phyloP scores from a whole-genome alignment of 2,329 filamentous ascomycete species.

The Aureobasidium sp. region DNA sequence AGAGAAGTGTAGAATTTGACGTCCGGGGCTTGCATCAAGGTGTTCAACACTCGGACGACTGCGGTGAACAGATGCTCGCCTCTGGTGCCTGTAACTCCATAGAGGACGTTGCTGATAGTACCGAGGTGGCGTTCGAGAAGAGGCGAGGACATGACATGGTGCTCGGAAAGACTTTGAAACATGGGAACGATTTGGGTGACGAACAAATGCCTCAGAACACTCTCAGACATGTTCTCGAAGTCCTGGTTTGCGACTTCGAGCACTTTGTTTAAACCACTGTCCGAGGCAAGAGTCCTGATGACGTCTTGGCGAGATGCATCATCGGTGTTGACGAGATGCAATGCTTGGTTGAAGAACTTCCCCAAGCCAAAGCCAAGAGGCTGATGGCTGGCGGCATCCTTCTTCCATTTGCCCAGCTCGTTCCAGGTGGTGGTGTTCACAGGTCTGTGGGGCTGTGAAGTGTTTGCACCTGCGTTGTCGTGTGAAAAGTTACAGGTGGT shows the following conservation, averaged over 20 bases:
- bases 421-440: neutral
- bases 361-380: neutral
- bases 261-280: constrained; percentile 21
- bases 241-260: constrained; percentile 17
- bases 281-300: constrained; percentile 20
- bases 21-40: neutral
- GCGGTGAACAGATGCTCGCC: constrained; percentile 30
- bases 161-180: constrained; percentile 35
- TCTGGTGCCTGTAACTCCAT: constrained; percentile 34
- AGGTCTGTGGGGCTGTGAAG: neutral
- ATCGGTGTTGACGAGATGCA: constrained; percentile 18
- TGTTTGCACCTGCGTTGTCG: neutral
- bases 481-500: neutral
- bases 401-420: neutral
- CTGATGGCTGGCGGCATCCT: neutral
- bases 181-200: constrained; percentile 35
- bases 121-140: constrained; percentile 37
- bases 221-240: neutral
- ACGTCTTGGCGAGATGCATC: constrained; percentile 21
- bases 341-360: constrained; percentile 21
- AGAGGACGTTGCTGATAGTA: constrained; percentile 41
- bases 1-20: constrained; percentile 1
- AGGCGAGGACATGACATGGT: constrained; percentile 35
- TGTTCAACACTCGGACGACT: neutral
- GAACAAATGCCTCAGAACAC: neutral